Base-by-base conservation (phyloP, 176 grass and related monocot species). In the Calamus simplicifolius region DNA sequence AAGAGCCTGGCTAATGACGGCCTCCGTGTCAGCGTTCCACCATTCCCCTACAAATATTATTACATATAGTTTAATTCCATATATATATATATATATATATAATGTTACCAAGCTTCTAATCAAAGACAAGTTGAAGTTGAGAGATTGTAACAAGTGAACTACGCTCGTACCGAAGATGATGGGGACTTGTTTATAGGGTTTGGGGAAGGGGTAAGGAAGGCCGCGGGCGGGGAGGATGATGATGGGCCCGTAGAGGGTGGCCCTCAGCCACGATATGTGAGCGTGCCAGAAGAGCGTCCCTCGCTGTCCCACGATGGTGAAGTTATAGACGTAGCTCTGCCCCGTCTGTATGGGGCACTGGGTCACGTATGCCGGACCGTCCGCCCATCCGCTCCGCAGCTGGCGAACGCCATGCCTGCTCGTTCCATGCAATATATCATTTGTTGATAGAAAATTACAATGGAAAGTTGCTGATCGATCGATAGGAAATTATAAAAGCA, bases 231-330 rank as follows among this genome's bases (percentile, higher is more conserved):
- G 89, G 51, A 95, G 69, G 75, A 95, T 85, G 78, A 95, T 65
- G 56, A 95, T 80, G 52, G 85, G 57, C 0, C 85, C 85, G 29
- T 95, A 75, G 5, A 85, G 51, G 58, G 89, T 95, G 28, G 89
- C 67, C 14, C 89, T 80, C 13, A 88, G 84, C 84, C 89, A 95
- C 4, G 77, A 79, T 74, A 95, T 95, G 76, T 95, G 89, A 0
- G 81, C 89, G 55, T 95, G 89, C 84, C 84, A 94, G 76, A 84
- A 88, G 64, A 94, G 89, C 64, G 89, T 94, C 72, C 89, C 89
- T 25, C 89, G 64, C 74, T 95, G 89, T 5, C 85, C 84, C 2
- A 79, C 48, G 67, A 95, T 69, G 59, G 89, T 88, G 89, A 80
- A 88, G 77, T 88, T 88, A 78, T 95, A 88, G 5, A 77, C 85